Evolutionary conservation across 129 eudicot genomes (phyloP).

Genomic region (Calendula officinalis): DNA sequence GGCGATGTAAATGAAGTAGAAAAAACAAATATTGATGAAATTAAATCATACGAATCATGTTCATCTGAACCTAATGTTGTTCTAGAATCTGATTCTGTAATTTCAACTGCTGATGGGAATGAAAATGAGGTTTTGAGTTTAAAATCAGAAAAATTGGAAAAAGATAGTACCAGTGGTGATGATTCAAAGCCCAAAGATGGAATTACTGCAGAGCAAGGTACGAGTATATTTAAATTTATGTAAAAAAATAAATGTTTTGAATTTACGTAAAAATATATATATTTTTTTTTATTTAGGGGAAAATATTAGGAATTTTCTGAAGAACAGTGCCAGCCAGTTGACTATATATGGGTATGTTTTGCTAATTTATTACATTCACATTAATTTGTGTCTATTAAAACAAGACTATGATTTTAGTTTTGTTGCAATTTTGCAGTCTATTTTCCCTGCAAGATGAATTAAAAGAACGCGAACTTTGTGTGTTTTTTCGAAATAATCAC

Average conservation of each 20-base stretch:
- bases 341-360: conserved; percentile 76
- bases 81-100: conserved; percentile 39
- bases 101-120: conserved; percentile 50
- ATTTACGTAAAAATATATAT: conserved; percentile 22
- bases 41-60: conserved; percentile 19
- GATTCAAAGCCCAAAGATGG: conserved; percentile 34
- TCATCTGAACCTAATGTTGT: conserved; percentile 29
- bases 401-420: conserved; percentile 15
- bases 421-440: conserved; percentile 53
- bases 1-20: conserved; percentile 30
- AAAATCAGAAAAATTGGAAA: conserved; percentile 50
- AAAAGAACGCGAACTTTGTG: conserved; percentile 80
- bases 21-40: conserved; percentile 23
- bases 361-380: neutral
- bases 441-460: conserved; percentile 64
- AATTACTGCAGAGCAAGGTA: conserved; percentile 63
- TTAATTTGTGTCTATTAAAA: conserved; percentile 5
- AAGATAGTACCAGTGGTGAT: conserved; percentile 18
- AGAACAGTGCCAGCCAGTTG: conserved; percentile 81
- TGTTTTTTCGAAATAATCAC: conserved; percentile 91
- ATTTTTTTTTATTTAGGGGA: conserved; percentile 56
- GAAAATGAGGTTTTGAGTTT: conserved; percentile 73
- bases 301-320: conserved; percentile 60
- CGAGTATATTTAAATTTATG: neutral
- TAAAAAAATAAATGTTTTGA: conserved; percentile 1